phyloP scores from a whole-genome alignment of 148 eudicot species.

The Suaeda aralocaspica region DNA sequence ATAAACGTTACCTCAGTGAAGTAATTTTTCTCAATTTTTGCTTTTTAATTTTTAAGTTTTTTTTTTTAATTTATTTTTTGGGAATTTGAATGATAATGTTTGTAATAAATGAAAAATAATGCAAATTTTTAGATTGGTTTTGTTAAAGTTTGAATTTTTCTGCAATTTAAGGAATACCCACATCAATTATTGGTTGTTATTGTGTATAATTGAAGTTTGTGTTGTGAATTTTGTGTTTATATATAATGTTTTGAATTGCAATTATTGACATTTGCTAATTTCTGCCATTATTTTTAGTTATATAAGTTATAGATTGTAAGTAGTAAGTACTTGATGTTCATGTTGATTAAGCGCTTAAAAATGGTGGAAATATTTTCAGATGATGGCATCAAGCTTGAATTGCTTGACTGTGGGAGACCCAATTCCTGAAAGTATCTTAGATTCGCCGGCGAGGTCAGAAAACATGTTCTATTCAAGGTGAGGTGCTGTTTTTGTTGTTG shows the following conservation, averaged over 20 bases:
- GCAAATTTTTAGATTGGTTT: neutral
- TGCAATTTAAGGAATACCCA: neutral
- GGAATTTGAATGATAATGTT: neutral
- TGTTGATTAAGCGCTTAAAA: constrained; percentile 2
- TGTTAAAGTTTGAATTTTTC: neutral
- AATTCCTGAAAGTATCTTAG: constrained; percentile 64
- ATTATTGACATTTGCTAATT: neutral
- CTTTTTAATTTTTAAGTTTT: neutral
- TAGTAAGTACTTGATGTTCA: constrained; percentile 5
- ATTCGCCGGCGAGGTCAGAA: constrained; percentile 83
- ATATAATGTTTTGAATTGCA: neutral
- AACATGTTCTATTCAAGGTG: constrained; percentile 59
- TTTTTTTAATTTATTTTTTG: neutral
- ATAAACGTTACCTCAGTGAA: constrained; percentile 95
- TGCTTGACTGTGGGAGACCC: constrained; percentile 87
- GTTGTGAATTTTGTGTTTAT: neutral
- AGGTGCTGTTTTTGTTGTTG: neutral
- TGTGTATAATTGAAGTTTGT: neutral
- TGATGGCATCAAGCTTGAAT: constrained; percentile 96
- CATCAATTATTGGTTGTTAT: neutral
- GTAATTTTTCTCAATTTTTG: constrained; percentile 27
- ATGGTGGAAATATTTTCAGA: constrained; percentile 40
- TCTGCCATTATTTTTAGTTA: neutral
- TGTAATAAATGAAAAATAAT: neutral
- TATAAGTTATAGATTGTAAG: neutral